These are phyloP conservation scores for Datisca glomerata DNA, from an alignment of 306 rosid species.

Conservation along the genomic window DNA sequence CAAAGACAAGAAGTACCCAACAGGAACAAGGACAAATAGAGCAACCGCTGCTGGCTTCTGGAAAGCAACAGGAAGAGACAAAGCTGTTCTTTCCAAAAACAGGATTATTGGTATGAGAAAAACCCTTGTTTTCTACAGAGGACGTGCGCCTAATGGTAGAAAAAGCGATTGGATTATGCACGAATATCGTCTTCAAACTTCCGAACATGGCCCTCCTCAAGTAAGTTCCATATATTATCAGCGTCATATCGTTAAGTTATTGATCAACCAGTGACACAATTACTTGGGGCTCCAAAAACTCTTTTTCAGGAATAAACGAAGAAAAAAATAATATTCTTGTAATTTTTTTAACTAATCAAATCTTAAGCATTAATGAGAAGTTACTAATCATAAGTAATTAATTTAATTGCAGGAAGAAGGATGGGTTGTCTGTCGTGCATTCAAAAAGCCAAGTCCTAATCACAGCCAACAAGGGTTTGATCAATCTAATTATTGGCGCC, in stretches of 20 bases:
- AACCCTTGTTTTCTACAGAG: conserved; percentile 82
- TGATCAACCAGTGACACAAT: too few relatives aligned
- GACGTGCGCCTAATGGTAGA: conserved; percentile 86
- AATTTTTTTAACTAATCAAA: background rate
- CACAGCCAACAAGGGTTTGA: conserved; percentile 55
- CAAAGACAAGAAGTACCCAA: conserved; percentile 85
- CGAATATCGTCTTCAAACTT: conserved; percentile 77
- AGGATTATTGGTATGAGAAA: conserved; percentile 83
- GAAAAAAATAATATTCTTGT: background rate
- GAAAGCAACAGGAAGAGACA: conserved; percentile 96
- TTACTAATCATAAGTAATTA: background rate
- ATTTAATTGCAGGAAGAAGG: conserved; percentile 75
- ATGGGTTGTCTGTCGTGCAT: conserved; percentile 91
- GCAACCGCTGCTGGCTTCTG: conserved; percentile 90
- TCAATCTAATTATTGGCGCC: conserved; percentile 17
- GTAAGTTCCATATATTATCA: conserved; percentile 21
- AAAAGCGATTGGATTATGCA: conserved; percentile 95
- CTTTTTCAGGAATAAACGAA: background rate
- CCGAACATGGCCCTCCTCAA: conserved; percentile 69
- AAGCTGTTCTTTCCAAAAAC: conserved; percentile 66
- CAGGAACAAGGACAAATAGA: conserved; percentile 79
- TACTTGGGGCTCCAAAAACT: too few relatives aligned
- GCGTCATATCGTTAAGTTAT: too few relatives aligned
- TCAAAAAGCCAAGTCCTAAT: conserved; percentile 61
- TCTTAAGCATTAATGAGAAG: background rate